phyloP scores from a whole-genome alignment of 345 rosid genomes.

The Garcia nutans region DNA sequence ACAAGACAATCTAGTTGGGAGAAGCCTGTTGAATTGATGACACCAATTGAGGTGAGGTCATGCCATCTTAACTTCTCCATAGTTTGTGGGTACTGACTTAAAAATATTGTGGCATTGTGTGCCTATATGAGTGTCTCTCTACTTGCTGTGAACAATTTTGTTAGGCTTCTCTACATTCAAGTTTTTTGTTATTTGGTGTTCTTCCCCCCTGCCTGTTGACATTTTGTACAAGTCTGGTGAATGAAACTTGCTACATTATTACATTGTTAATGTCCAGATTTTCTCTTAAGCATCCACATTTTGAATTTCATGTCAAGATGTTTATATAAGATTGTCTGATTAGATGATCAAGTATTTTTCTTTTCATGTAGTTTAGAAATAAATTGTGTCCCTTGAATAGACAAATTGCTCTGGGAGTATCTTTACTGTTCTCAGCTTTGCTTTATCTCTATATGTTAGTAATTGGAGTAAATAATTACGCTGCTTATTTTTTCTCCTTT shows the following conservation, averaged over 20 bases:
- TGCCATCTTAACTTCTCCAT: slow-evolving; percentile 18
- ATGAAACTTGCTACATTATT: slow-evolving; percentile 17
- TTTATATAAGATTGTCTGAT: slow-evolving; percentile 6
- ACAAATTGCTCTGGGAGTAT: not conserved
- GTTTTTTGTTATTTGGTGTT: slow-evolving; percentile 7
- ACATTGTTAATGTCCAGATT: slow-evolving; percentile 1
- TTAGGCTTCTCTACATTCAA: not conserved
- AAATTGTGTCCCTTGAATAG: not conserved
- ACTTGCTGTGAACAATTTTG: not conserved
- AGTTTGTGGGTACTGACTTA: not conserved
- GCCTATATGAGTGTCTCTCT: slow-evolving; percentile 1
- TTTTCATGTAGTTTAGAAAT: not conserved
- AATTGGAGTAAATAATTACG: no score
- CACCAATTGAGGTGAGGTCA: slow-evolving; percentile 77
- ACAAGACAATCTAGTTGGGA: slow-evolving; percentile 85
- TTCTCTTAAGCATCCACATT: slow-evolving; percentile 16
- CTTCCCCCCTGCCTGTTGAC: slow-evolving; percentile 13
- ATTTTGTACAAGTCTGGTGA: slow-evolving; percentile 14
- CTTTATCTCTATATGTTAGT: not conserved
- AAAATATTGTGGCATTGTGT: not conserved
- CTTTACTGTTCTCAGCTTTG: not conserved
- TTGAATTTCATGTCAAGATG: slow-evolving; percentile 6
- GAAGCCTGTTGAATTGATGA: slow-evolving; percentile 92
- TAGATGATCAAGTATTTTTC: not conserved
- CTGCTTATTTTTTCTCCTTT: not conserved